phyloP scores from a whole-genome alignment of 805 yeast genomes.

The Komagataella ulmi region DNA sequence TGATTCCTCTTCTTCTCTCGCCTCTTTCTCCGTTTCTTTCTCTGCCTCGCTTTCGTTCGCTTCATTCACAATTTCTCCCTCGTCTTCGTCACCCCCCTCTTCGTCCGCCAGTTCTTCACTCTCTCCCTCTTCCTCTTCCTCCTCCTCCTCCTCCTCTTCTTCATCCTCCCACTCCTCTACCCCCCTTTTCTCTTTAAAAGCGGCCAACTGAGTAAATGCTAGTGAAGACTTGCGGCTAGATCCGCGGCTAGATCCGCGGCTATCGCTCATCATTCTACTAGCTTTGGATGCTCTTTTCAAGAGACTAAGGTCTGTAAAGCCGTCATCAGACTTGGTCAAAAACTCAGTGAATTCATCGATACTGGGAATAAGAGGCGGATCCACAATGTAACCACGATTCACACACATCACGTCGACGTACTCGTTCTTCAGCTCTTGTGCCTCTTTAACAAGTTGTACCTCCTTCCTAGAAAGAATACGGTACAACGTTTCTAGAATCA shows the following conservation, averaged over 20 bases:
- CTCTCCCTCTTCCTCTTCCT: neutral
- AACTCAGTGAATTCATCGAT: conserved; percentile 41
- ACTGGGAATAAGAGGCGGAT: conserved; percentile 9
- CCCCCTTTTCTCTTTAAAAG: too few species aligned
- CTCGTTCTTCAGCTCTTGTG: conserved; percentile 17
- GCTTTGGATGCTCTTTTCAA: conserved; percentile 32
- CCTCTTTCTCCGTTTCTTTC: neutral
- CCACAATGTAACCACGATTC: conserved; percentile 5
- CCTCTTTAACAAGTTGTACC: conserved; percentile 28
- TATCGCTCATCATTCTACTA: conserved; percentile 1
- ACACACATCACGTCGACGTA: conserved; percentile 4
- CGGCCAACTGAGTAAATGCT: neutral
- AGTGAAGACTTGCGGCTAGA: neutral
- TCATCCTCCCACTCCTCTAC: neutral
- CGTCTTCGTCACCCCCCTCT: neutral
- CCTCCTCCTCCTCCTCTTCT: neutral
- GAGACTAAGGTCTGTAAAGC: conserved; percentile 41
- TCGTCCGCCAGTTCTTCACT: neutral
- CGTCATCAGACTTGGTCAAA: conserved; percentile 51
- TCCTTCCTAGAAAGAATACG: conserved; percentile 63
- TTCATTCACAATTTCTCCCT: neutral
- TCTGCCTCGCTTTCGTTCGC: neutral
- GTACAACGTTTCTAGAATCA: conserved; percentile 55
- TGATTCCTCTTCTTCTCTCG: neutral
- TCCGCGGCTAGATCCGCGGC: neutral